phyloP scores from a whole-genome alignment of 331 rosid species.

The Spiraea crenata region DNA sequence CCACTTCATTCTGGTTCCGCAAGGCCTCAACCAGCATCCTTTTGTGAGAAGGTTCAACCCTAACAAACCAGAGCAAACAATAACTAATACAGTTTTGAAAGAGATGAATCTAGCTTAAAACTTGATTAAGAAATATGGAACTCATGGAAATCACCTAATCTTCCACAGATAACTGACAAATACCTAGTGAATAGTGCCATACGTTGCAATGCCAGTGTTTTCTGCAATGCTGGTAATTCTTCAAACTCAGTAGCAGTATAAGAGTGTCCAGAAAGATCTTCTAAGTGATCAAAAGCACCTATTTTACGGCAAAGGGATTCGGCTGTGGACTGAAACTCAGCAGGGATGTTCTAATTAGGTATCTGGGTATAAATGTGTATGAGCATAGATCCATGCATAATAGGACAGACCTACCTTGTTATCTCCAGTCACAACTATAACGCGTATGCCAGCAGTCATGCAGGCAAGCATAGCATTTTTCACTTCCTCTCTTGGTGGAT shows the following conservation, averaged over 20 bases:
- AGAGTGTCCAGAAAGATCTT: conserved; percentile 71
- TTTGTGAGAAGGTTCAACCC: conserved; percentile 99
- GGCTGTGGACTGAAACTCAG: conserved; percentile 78
- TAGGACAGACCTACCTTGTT: conserved; percentile 62
- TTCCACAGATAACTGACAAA: conserved; percentile 14
- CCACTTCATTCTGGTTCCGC: conserved; percentile 97
- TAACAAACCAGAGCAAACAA: conserved; percentile 30
- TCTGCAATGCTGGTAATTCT: conserved; percentile 85
- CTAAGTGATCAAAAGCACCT: conserved; percentile 85
- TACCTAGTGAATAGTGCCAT: conserved; percentile 95
- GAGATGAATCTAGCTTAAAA: not conserved
- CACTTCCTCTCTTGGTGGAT: conserved; percentile 99
- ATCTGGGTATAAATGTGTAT: not conserved
- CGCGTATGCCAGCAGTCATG: conserved; percentile 98
- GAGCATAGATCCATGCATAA: conserved; percentile 8
- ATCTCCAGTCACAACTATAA: conserved; percentile 97
- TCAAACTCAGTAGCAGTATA: conserved; percentile 96
- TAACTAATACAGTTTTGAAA: conserved; percentile 1
- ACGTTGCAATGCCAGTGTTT: conserved; percentile 83
- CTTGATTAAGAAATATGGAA: conserved; percentile 14
- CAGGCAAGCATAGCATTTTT: conserved; percentile 93
- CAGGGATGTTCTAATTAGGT: conserved; percentile 19
- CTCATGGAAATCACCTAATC: conserved; percentile 10
- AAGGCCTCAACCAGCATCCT: conserved; percentile 97
- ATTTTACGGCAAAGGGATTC: conserved; percentile 97